These are phyloP conservation scores for Papiliotrema laurentii DNA, from an alignment of 1,284 basidiomycete species.

Conservation along the genomic window DNA sequence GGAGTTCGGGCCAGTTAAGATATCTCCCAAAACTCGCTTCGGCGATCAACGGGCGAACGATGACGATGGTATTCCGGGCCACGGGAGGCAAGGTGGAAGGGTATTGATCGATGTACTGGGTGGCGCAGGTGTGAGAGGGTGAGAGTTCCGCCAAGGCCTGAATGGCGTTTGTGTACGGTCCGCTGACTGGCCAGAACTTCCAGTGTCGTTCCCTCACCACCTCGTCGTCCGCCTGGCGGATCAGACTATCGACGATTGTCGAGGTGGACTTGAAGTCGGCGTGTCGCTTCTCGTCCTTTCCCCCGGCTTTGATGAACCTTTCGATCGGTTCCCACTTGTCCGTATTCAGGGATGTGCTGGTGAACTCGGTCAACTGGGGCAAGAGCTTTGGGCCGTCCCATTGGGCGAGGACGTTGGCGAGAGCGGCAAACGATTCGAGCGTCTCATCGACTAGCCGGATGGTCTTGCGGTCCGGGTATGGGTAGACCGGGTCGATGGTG, in stretches of 20 bases:
- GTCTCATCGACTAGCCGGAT: slow-evolving; percentile 4
- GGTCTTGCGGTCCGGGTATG: slow-evolving; percentile 5
- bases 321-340: slow-evolving; percentile 7
- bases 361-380: slow-evolving; percentile 4
- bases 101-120: slow-evolving; percentile 2
- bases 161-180: slow-evolving; percentile 1
- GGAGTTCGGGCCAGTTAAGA: slow-evolving; percentile 3
- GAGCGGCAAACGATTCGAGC: not conserved
- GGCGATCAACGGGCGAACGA: not conserved
- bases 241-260: slow-evolving; percentile 8
- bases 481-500: slow-evolving; percentile 7
- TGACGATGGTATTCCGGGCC: not conserved
- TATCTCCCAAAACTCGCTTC: slow-evolving; percentile 1
- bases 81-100: not conserved
- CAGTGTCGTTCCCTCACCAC: not conserved
- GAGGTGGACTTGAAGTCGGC: slow-evolving; percentile 5
- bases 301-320: not conserved
- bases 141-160: not conserved
- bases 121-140: not conserved
- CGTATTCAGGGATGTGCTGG: slow-evolving; percentile 1
- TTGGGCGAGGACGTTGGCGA: not conserved
- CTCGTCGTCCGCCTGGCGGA: not conserved
- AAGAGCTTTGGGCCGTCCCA: not conserved
- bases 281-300: not conserved
- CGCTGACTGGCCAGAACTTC: slow-evolving; percentile 2